Conservation (phyloP, 2,329 filamentous ascomycete genomes). For the Fusarium secorum region DNA sequence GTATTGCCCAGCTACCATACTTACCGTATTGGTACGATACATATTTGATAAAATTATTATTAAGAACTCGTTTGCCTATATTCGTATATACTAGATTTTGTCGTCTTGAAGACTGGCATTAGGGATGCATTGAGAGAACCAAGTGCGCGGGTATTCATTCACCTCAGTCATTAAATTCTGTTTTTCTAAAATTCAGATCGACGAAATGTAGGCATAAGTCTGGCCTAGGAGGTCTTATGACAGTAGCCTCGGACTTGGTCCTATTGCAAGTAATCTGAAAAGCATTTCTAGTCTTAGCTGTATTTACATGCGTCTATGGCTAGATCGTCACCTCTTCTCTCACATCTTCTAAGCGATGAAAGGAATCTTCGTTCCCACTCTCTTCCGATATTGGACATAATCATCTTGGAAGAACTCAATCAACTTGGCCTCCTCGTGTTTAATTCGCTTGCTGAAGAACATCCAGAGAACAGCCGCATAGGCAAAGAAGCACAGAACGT, state of each 20-base stretch:
- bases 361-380: conserved; percentile 81
- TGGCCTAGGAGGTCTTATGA: neutral
- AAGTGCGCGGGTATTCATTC: neutral
- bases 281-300: neutral
- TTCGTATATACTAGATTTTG: neutral
- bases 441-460: conserved; percentile 81
- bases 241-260: neutral
- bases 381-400: conserved; percentile 76
- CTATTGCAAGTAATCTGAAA: neutral
- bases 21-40: conserved; percentile 1
- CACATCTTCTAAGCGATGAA: conserved; percentile 54
- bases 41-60: conserved; percentile 1
- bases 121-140: neutral
- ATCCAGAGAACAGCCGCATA: conserved; percentile 82
- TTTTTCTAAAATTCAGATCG: neutral
- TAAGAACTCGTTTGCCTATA: neutral
- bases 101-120: neutral
- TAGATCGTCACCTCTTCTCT: neutral
- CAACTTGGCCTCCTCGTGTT: conserved; percentile 79
- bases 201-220: neutral
- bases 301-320: neutral
- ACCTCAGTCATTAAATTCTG: neutral
- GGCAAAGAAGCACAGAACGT: conserved; percentile 76
- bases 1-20: neutral
- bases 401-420: conserved; percentile 84